Conservation (phyloP, 495 filamentous ascomycete genomes). For the Talaromyces nanjingensis region DNA sequence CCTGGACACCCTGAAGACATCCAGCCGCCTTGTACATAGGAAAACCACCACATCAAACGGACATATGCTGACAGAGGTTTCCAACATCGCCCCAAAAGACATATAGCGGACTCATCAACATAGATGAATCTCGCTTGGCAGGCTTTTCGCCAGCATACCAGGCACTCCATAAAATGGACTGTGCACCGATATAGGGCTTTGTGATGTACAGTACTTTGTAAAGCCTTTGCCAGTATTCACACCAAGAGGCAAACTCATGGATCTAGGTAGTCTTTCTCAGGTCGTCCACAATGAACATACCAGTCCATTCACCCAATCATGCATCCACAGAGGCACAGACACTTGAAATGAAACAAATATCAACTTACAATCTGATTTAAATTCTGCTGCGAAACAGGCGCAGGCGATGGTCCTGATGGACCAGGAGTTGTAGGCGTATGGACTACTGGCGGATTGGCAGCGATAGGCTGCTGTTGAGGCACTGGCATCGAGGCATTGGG, state of each 20-base stretch:
- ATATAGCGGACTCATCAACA: neutral
- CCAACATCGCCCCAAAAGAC: neutral
- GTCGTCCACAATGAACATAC: neutral
- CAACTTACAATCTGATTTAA: constrained; percentile 86
- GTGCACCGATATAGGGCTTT: neutral
- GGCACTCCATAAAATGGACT: neutral
- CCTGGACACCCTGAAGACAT: neutral
- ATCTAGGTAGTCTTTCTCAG: neutral
- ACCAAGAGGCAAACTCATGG: neutral
- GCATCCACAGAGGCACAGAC: neutral
- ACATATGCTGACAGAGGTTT: neutral
- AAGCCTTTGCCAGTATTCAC: neutral
- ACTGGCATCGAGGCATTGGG: constrained; percentile 42
- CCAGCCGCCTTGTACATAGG: neutral
- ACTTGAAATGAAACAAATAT: neutral
- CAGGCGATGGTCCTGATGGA: constrained; percentile 33
- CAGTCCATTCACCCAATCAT: neutral
- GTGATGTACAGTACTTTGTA: neutral
- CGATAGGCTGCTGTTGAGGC: constrained; percentile 42
- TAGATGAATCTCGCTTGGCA: neutral
- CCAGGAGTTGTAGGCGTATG: constrained; percentile 27
- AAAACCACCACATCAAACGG: neutral
- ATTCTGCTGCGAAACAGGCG: constrained; percentile 70
- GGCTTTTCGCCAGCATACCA: neutral
- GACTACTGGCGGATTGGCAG: constrained; percentile 28